Evolutionary conservation across 192 early-diverging fungal species (phyloP), one percentile per base, ranked within the genome.

Genomic region (Coemansia sp.): DNA sequence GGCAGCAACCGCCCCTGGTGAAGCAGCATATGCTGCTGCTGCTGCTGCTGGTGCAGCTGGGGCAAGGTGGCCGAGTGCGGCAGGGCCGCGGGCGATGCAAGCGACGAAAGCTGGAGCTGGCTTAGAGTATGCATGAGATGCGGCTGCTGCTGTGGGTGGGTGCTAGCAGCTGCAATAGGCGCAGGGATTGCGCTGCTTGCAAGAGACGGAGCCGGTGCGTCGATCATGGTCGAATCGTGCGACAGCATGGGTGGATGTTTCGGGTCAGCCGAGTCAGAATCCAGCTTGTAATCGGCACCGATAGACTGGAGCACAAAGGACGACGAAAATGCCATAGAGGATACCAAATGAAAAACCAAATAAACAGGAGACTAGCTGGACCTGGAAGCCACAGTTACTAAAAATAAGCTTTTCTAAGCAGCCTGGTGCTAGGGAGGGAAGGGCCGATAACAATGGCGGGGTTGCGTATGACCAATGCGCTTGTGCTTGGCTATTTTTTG

Each of bases 211-310:
- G 39, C 39, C 5, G 8, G 11, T 42, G 39, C 28, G 51, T 53
- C 51, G 51, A 53, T n/a, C 51, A 53, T 53, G 25, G 51, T 53
- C 11, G 51, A 28, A n/a, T 53, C 51, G 51, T 50, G 49, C 24
- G 49, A 50, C 5, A 50, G 24, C 5, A 50, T 50, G 8, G 24
- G 24, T 7, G 49, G 24, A 11, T 29, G 11, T 29, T 29, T 25
- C 14, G 25, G 14, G 51, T 53, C 10, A 42, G 11, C 39, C 39
- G 22, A 39, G 36, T 20, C 19, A 24, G 4, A 32, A 1, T 19
- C 32, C 18, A 23, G 22, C 55, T 56, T 56, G 34, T 35, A 56
- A 29, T 23, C 18, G 23, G 35, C 8, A 54, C 50, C 20, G 51
- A 32, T 24, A n/a, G 4, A 8, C 16, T 27, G 10, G 6, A 29